phyloP scores from a whole-genome alignment of 78 protist genomes.

The Guillardia theta region DNA sequence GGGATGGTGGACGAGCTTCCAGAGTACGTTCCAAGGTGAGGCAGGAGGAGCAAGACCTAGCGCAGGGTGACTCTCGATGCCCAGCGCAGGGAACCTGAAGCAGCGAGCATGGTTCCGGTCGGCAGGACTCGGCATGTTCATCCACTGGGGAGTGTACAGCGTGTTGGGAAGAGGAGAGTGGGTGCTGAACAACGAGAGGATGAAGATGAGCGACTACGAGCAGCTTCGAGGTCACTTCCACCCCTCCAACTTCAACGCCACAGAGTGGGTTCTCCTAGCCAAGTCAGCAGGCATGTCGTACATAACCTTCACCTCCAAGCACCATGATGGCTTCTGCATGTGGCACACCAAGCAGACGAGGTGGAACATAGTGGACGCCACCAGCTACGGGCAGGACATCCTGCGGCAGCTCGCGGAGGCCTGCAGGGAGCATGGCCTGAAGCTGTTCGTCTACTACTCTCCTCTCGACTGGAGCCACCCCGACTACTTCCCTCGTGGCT shows the following conservation, averaged over 20 bases:
- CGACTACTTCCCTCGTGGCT: constrained; percentile 21
- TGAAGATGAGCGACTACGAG: neutral
- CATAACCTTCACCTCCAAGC: constrained; percentile 20
- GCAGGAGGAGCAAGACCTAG: neutral
- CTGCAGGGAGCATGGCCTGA: neutral
- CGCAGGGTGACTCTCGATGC: neutral
- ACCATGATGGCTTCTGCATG: constrained; percentile 30
- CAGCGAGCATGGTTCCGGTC: neutral
- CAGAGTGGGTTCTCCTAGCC: constrained; percentile 16
- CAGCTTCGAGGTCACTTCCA: neutral
- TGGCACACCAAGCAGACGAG: constrained; percentile 10
- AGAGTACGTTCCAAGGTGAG: neutral
- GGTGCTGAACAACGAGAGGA: neutral
- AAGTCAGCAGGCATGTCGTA: neutral
- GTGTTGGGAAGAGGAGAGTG: neutral
- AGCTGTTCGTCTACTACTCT: constrained; percentile 11
- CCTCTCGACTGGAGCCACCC: constrained; percentile 38
- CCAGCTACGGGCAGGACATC: neutral
- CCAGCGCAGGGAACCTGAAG: neutral
- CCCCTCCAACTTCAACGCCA: neutral
- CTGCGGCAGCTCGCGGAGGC: neutral
- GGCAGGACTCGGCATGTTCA: constrained; percentile 3
- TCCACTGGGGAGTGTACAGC: constrained; percentile 8
- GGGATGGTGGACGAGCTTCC: neutral
- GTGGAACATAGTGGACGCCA: constrained; percentile 37